Percentiles rank a stretch among this genome's conserved stretches.
phyloP scores from a whole-genome alignment of 2,329 filamentous ascomycete species.

The Hirsutella rhossiliensis region DNA sequence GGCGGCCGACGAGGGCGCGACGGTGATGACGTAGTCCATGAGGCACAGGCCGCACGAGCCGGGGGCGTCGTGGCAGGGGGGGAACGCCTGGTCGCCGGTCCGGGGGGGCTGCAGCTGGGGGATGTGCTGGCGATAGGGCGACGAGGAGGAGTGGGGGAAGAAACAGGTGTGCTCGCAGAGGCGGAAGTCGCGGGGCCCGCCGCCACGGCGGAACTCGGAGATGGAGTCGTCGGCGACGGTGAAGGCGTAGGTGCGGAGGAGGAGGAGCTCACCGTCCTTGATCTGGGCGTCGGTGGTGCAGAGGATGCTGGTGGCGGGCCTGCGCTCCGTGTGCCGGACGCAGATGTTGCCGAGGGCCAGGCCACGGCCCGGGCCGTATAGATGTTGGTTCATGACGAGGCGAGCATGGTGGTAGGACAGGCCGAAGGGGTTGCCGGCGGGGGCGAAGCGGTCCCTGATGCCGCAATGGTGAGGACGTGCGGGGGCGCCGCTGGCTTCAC shows the following conservation, averaged over 20 bases:
- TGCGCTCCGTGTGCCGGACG: conserved; percentile 5
- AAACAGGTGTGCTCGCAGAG: conserved; percentile 11
- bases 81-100: conserved; percentile 3
- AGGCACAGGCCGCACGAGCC: conserved; percentile 12
- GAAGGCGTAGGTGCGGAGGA: conserved; percentile 9
- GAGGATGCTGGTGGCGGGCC: conserved; percentile 3
- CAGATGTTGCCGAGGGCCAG: conserved; percentile 8
- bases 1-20: conserved; percentile 1
- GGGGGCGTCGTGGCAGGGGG: conserved; percentile 6
- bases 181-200: conserved; percentile 9
- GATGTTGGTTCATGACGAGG: conserved; percentile 10
- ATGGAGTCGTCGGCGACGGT: conserved; percentile 2
- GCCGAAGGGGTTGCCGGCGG: conserved; percentile 8
- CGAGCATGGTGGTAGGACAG: conserved; percentile 9
- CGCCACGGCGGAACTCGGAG: conserved; percentile 6
- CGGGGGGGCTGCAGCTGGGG: conserved; percentile 8
- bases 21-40: conserved; percentile 12
- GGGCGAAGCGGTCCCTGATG: conserved; percentile 7
- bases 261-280: conserved; percentile 7
- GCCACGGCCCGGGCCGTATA: conserved; percentile 9
- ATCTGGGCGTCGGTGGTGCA: conserved; percentile 9
- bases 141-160: conserved; percentile 6
- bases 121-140: conserved; percentile 8
- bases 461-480: neutral
- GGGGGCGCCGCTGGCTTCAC: neutral